A percentile compares a stretch with the other conserved stretches of the same genome.
Conservation (phyloP, 176 grass and related monocot species). For the Luzula sylvatica region DNA sequence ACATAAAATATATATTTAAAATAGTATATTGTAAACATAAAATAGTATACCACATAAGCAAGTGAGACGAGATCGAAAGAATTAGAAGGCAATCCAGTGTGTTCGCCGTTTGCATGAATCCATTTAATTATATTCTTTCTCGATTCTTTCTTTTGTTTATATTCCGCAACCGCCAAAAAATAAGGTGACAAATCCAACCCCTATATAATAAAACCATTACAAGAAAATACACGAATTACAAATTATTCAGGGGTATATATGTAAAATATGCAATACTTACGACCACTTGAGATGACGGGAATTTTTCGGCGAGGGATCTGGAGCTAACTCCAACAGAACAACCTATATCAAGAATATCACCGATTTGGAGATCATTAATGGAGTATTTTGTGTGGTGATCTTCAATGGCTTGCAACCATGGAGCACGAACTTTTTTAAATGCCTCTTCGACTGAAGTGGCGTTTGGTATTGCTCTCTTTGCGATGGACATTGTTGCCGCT, state of each 20-base stretch:
- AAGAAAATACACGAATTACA: neutral
- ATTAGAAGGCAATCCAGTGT: conserved; percentile 45
- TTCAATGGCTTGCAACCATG: conserved; percentile 57
- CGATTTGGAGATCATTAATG: conserved; percentile 29
- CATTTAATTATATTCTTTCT: conserved; percentile 48
- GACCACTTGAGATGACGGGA: conserved; percentile 51
- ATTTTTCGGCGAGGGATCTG: conserved; percentile 56
- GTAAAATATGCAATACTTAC: conserved; percentile 29
- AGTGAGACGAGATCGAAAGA: conserved; percentile 77
- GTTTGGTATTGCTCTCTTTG: conserved; percentile 63
- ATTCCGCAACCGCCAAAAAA: conserved; percentile 63
- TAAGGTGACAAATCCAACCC: conserved; percentile 76
- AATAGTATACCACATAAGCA: conserved; percentile 53
- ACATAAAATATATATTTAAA: neutral
- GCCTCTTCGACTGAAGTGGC: conserved; percentile 58
- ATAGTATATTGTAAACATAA: neutral
- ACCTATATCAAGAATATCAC: conserved; percentile 63
- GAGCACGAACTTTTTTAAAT: conserved; percentile 45
- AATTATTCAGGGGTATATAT: neutral
- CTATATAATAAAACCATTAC: conserved; percentile 19
- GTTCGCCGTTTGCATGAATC: conserved; percentile 82
- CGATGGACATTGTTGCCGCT: conserved; percentile 74
- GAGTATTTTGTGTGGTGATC: conserved; percentile 48
- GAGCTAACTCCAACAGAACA: conserved; percentile 89
- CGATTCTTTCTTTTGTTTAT: conserved; percentile 46